phyloP scores from a whole-genome alignment of 1,284 basidiomycete genomes.

The Trichosporon sp. region DNA sequence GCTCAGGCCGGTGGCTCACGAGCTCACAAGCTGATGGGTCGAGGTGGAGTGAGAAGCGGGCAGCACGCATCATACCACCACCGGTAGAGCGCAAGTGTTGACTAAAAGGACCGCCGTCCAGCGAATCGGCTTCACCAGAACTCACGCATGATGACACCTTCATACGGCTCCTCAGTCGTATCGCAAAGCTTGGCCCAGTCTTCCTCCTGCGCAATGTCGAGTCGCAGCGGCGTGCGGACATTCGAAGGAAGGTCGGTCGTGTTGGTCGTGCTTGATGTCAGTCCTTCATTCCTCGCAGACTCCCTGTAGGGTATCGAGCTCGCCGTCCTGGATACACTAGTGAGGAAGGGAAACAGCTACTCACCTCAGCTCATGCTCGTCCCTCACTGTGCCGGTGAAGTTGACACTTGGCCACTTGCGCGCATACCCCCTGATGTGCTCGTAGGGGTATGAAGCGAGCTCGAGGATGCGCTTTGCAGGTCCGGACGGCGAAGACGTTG shows the following conservation, averaged over 20 bases:
- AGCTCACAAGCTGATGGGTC: too few relatives aligned
- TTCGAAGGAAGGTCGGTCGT: slow-evolving; percentile 13
- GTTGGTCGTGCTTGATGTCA: slow-evolving; percentile 1
- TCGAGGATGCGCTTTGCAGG: slow-evolving; percentile 24
- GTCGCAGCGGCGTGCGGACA: slow-evolving; percentile 12
- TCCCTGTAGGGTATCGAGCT: too few relatives aligned
- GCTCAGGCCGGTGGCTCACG: too few relatives aligned
- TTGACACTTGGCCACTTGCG: slow-evolving; percentile 21
- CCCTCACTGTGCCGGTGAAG: slow-evolving; percentile 30
- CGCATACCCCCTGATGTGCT: slow-evolving; percentile 29
- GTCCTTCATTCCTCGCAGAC: too few relatives aligned
- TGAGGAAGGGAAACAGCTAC: too few relatives aligned
- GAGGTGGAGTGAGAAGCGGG: too few relatives aligned
- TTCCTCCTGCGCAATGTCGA: slow-evolving; percentile 19
- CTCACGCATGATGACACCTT: slow-evolving; percentile 28
- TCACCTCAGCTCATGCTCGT: slow-evolving; percentile 24
- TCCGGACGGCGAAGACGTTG: too few relatives aligned
- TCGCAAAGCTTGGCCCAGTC: slow-evolving; percentile 18
- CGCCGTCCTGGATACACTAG: too few relatives aligned
- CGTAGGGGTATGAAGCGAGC: slow-evolving; percentile 31
- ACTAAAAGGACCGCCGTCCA: too few relatives aligned
- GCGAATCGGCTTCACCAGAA: too few relatives aligned
- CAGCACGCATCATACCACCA: too few relatives aligned
- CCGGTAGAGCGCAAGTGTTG: too few relatives aligned
- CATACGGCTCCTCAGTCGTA: background rate